A percentile compares a stretch with the other conserved stretches of the same genome.
phyloP scores from a whole-genome alignment of 768 basidiomycete genomes.

The Podaxis sp. region DNA sequence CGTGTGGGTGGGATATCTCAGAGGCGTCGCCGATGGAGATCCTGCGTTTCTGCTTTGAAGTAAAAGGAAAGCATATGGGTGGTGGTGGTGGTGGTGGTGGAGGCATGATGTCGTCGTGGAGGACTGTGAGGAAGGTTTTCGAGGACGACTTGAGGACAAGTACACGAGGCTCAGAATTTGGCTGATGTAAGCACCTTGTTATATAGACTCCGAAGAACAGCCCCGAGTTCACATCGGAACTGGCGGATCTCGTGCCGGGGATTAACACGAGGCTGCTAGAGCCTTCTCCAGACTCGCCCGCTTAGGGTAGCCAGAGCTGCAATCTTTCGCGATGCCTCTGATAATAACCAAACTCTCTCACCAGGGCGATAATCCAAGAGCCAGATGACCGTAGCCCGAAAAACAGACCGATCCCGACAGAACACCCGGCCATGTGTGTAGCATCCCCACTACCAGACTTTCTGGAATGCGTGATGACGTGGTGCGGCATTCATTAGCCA shows the following conservation, averaged over 20 bases:
- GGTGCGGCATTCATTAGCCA: background rate
- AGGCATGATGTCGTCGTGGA: slow-evolving; percentile 7
- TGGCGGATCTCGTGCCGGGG: background rate
- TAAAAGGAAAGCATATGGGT: slow-evolving; percentile 59
- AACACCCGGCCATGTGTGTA: background rate
- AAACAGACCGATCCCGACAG: background rate
- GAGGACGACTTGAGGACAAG: background rate
- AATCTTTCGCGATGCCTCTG: background rate
- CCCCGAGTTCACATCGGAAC: background rate
- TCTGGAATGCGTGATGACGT: background rate
- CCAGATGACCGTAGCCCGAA: too few species aligned
- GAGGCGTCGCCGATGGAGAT: slow-evolving; percentile 35
- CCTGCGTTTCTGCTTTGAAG: slow-evolving; percentile 41
- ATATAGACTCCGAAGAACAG: background rate
- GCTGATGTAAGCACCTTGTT: background rate
- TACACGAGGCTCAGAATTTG: background rate
- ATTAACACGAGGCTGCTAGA: background rate
- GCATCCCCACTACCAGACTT: too few species aligned
- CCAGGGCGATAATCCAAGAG: too few species aligned
- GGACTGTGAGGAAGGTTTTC: background rate
- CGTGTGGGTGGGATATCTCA: slow-evolving; percentile 16
- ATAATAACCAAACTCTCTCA: too few species aligned
- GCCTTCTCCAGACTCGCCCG: background rate
- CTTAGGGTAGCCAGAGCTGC: background rate
- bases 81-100: slow-evolving; percentile 43